Evolutionary conservation across 1,284 basidiomycete species (phyloP).

Genomic region (Coniferiporia weirii): DNA sequence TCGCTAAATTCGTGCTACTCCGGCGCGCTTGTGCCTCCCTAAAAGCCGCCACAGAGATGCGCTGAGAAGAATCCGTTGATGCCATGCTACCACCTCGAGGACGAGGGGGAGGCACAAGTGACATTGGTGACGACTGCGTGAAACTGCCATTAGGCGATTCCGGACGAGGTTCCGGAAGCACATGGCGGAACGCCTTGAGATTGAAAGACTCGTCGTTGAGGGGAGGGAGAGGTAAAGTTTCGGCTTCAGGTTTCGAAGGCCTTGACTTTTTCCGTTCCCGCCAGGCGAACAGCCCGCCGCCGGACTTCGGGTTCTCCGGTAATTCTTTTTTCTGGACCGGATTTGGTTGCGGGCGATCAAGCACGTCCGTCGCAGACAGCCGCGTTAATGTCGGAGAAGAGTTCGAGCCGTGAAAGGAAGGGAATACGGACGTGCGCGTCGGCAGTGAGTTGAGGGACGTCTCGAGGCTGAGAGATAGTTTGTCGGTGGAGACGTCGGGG

Average conservation of each 20-base stretch:
- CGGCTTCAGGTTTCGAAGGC: conserved; percentile 11
- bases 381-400: conserved; percentile 12
- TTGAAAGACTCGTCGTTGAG: conserved; percentile 36
- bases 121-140: conserved; percentile 20
- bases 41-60: conserved; percentile 74
- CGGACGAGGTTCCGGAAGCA: conserved; percentile 37
- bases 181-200: conserved; percentile 65
- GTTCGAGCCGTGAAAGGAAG: conserved; percentile 9
- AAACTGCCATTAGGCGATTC: conserved; percentile 24
- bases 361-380: not conserved
- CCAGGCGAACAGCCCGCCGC: conserved; percentile 20
- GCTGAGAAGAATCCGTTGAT: conserved; percentile 55
- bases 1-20: conserved; percentile 56
- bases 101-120: conserved; percentile 30
- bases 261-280: conserved; percentile 20
- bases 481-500: conserved; percentile 5
- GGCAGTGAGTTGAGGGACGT: conserved; percentile 7
- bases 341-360: conserved; percentile 10
- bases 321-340: conserved; percentile 6
- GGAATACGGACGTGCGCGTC: conserved; percentile 10
- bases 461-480: conserved; percentile 5
- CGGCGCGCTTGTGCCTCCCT: conserved; percentile 67
- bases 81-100: conserved; percentile 52
- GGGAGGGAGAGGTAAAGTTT: conserved; percentile 14
- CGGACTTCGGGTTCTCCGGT: conserved; percentile 10